Evolutionary conservation across 2,329 filamentous ascomycete genomes (phyloP).

Genomic region (Fusarium falciforme): DNA sequence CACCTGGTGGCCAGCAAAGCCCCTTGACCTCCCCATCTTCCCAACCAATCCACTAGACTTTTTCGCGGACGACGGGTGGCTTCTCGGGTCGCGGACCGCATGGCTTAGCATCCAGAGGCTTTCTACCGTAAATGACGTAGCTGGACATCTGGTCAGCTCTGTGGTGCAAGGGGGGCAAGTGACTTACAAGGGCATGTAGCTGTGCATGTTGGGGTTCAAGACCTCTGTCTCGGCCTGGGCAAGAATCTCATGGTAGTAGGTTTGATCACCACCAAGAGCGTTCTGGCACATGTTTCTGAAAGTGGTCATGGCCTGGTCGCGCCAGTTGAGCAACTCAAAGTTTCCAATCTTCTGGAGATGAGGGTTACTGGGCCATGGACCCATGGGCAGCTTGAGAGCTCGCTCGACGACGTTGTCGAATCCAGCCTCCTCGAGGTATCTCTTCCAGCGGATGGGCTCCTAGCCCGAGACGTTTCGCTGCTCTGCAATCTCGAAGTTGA

Average conservation of each 20-base stretch:
- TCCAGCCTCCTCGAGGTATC: conserved; percentile 43
- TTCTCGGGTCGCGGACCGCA: background rate
- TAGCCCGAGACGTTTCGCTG: conserved; percentile 33
- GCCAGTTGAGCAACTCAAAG: conserved; percentile 40
- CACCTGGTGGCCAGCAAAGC: background rate
- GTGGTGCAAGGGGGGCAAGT: accelerated
- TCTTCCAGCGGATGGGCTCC: conserved; percentile 38
- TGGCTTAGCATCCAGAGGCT: background rate
- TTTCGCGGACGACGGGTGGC: background rate
- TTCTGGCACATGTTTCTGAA: conserved; percentile 40
- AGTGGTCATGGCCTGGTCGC: conserved; percentile 35
- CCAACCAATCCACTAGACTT: background rate
- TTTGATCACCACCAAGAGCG: conserved; percentile 36
- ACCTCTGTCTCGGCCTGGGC: conserved; percentile 36
- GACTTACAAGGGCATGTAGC: conserved; percentile 40
- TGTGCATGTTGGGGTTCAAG: conserved; percentile 37
- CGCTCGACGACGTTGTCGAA: conserved; percentile 47
- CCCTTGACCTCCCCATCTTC: background rate
- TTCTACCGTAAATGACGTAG: conserved; percentile 29
- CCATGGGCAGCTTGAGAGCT: conserved; percentile 46
- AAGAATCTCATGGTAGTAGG: conserved; percentile 36
- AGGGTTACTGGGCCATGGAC: conserved; percentile 46
- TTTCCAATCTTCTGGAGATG: conserved; percentile 46
- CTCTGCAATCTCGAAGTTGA: conserved; percentile 40
- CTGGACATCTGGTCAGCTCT: background rate